These are phyloP conservation scores for Coelastrella sp. DNA, from an alignment of 139 green algal species.

Conservation along the genomic window DNA sequence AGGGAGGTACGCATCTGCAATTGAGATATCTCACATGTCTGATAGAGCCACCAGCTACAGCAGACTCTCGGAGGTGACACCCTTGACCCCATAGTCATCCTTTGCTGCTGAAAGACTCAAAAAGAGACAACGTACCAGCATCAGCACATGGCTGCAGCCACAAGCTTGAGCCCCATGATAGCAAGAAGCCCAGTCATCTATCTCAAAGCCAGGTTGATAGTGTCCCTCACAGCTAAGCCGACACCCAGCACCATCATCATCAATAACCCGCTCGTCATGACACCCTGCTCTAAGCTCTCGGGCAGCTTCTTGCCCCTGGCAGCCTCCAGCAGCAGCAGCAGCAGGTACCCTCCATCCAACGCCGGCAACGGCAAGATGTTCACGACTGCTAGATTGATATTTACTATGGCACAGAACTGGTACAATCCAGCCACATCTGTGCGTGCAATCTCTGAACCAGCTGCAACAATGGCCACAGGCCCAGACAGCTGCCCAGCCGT, in stretches of 20 bases:
- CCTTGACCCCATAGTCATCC: too few relatives aligned
- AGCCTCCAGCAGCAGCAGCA: constrained; percentile 88
- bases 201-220: constrained; percentile 67
- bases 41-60: too few relatives aligned
- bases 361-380: constrained; percentile 97
- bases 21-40: too few relatives aligned
- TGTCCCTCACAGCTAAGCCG: constrained; percentile 88
- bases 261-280: constrained; percentile 91
- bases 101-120: too few relatives aligned
- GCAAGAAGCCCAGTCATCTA: neutral
- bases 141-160: too few relatives aligned
- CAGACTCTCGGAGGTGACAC: too few relatives aligned
- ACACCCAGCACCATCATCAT: constrained; percentile 87
- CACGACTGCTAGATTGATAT: constrained; percentile 98
- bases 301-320: constrained; percentile 90
- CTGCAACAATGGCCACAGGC: constrained; percentile 95
- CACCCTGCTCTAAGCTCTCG: constrained; percentile 82
- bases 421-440: constrained; percentile 55
- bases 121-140: too few relatives aligned
- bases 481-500: constrained; percentile 79
- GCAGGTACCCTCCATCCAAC: constrained; percentile 95
- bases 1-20: too few relatives aligned
- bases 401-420: constrained; percentile 97
- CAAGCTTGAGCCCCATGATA: too few relatives aligned
- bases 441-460: constrained; percentile 89